Percentiles rank a stretch among this genome's conserved stretches.
Conservation (phyloP, 1,284 basidiomycete species). For the Fomitiporia mediterranea region DNA sequence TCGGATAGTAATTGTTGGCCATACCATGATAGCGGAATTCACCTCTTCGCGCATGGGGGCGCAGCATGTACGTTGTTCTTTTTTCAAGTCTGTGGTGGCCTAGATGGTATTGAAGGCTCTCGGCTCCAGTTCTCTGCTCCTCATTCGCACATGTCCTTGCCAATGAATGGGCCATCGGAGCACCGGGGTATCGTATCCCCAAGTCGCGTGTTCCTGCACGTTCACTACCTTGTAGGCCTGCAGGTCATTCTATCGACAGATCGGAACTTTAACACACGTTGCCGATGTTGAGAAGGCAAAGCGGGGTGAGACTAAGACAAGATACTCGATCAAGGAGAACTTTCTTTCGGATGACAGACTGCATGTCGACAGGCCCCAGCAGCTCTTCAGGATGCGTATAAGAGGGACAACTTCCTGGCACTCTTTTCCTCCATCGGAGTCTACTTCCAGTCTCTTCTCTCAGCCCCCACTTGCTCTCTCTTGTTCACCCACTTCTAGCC, state of each 20-base stretch:
- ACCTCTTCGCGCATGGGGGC: conserved; percentile 13
- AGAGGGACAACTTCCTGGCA: conserved; percentile 3
- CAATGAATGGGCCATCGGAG: conserved; percentile 21
- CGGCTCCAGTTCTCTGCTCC: conserved; percentile 12
- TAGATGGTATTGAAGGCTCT: conserved; percentile 7
- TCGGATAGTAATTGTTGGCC: conserved; percentile 6
- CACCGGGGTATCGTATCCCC: conserved; percentile 16
- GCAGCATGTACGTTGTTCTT: conserved; percentile 19
- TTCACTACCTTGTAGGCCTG: conserved; percentile 22
- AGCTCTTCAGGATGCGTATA: conserved; percentile 12
- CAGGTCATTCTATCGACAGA: conserved; percentile 18
- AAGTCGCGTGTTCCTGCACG: conserved; percentile 18
- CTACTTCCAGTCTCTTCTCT: conserved; percentile 27
- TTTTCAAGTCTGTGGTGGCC: conserved; percentile 4
- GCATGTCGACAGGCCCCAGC: not conserved
- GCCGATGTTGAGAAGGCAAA: conserved; percentile 11
- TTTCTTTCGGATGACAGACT: not conserved
- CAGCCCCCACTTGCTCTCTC: conserved; percentile 22
- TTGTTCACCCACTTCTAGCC: conserved; percentile 21
- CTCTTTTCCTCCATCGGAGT: conserved; percentile 24
- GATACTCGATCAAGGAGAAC: conserved; percentile 16
- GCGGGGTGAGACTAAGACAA: conserved; percentile 2
- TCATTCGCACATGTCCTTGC: conserved; percentile 14
- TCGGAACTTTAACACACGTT: conserved; percentile 21
- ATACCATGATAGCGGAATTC: conserved; percentile 13